Conservation (phyloP, 1,284 basidiomycete species). For the Athelia sp. region DNA sequence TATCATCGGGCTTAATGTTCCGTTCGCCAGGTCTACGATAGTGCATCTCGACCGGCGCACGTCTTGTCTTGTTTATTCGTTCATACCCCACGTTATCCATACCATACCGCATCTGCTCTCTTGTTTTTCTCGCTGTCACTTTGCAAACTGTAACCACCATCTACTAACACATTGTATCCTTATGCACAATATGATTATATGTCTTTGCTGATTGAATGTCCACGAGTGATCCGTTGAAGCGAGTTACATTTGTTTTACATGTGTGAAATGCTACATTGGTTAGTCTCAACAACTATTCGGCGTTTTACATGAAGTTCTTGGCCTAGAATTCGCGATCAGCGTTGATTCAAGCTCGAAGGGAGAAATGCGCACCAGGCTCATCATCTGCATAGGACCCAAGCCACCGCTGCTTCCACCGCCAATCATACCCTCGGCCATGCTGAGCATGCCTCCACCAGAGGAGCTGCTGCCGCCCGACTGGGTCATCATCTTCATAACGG, state of each 20-base stretch:
- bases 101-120: background rate
- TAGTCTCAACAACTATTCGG: too few species aligned
- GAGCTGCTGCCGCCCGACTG: conserved; percentile 55
- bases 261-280: too few species aligned
- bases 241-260: too few species aligned
- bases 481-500: conserved; percentile 75
- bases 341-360: conserved; percentile 2
- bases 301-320: background rate
- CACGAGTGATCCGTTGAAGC: too few species aligned
- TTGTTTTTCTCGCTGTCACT: background rate
- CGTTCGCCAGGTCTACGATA: background rate
- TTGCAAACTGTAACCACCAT: background rate
- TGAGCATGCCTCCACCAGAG: conserved; percentile 16
- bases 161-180: too few species aligned
- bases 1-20: background rate
- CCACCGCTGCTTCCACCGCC: conserved; percentile 68
- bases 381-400: conserved; percentile 36
- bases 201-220: too few species aligned
- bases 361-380: conserved; percentile 44
- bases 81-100: background rate
- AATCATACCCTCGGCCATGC: conserved; percentile 11
- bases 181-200: too few species aligned
- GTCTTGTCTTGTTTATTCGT: too few species aligned
- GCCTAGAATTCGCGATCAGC: background rate
- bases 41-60: too few species aligned